Conservation (phyloP, 495 filamentous ascomycete species). For the Penicillium nucicola region DNA sequence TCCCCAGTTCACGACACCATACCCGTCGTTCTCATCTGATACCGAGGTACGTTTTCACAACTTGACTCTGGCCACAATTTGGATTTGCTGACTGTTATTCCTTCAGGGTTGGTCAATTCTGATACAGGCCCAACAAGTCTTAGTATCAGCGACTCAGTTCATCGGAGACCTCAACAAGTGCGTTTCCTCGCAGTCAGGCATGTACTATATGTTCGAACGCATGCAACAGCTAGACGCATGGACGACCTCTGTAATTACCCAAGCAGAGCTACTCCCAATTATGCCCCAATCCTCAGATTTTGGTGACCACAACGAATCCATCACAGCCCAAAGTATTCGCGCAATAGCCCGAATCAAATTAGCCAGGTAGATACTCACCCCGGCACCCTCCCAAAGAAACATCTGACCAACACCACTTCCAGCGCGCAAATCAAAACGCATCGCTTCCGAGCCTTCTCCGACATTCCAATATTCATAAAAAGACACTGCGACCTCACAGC, state of each 20-base stretch:
- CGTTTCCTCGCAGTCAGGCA: constrained; percentile 31
- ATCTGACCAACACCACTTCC: constrained; percentile 3
- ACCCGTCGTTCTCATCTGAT: constrained; percentile 51
- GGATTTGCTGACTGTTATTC: constrained; percentile 6
- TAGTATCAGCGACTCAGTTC: constrained; percentile 55
- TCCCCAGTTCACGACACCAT: constrained; percentile 54
- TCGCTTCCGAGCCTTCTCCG: constrained; percentile 58
- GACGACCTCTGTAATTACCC: constrained; percentile 45
- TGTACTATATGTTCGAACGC: constrained; percentile 47
- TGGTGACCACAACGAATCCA: constrained; percentile 41
- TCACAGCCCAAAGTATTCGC: constrained; percentile 49
- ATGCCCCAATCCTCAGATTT: constrained; percentile 35
- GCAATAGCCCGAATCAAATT: constrained; percentile 56
- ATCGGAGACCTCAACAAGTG: constrained; percentile 50
- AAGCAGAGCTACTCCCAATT: constrained; percentile 42
- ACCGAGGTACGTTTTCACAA: constrained; percentile 40
- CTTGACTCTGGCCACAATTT: neutral
- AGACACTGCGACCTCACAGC: constrained; percentile 55
- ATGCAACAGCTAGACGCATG: constrained; percentile 55
- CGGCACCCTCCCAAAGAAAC: neutral
- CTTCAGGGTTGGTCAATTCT: constrained; percentile 52
- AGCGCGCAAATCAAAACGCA: constrained; percentile 62
- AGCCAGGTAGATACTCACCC: constrained; percentile 41
- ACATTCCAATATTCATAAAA: constrained; percentile 57
- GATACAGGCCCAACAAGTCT: constrained; percentile 55